A percentile compares a stretch with the other conserved stretches of the same genome.
Conservation (phyloP, 1,139 yeast species). For the Kodamaea arcana region DNA sequence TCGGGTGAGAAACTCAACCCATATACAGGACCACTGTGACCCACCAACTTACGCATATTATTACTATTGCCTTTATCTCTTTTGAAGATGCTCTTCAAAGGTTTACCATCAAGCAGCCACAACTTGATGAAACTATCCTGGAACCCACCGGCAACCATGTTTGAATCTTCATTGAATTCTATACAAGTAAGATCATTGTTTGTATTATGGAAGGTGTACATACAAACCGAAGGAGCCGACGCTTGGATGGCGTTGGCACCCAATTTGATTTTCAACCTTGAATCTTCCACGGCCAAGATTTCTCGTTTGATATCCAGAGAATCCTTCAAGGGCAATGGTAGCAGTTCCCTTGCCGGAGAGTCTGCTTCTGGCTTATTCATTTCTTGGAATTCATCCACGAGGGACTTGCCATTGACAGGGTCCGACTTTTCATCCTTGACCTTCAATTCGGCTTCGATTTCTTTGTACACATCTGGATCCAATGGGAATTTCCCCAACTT, state of each 20-base stretch:
- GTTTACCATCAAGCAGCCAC: slow-evolving; percentile 92
- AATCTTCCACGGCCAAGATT: slow-evolving; percentile 74
- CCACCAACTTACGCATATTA: slow-evolving; percentile 64
- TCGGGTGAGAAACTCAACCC: slow-evolving; percentile 91
- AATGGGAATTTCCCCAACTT: slow-evolving; percentile 79
- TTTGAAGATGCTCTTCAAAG: slow-evolving; percentile 62
- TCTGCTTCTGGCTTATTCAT: slow-evolving; percentile 50
- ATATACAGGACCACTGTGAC: slow-evolving; percentile 94
- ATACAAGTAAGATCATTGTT: slow-evolving; percentile 81
- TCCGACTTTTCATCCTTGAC: slow-evolving; percentile 60
- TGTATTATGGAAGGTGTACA: slow-evolving; percentile 97
- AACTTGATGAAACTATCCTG: slow-evolving; percentile 85
- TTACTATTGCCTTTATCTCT: slow-evolving; percentile 52
- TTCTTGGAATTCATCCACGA: slow-evolving; percentile 47
- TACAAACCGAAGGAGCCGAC: slow-evolving; percentile 88
- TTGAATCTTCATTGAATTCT: slow-evolving; percentile 82
- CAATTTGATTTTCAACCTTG: slow-evolving; percentile 67
- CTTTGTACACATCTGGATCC: slow-evolving; percentile 81
- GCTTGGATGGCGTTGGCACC: slow-evolving; percentile 53
- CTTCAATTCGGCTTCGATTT: slow-evolving; percentile 78
- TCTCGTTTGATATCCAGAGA: slow-evolving; percentile 75
- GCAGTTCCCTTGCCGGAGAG: slow-evolving; percentile 66
- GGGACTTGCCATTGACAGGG: slow-evolving; percentile 36
- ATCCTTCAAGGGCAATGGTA: slow-evolving; percentile 85
- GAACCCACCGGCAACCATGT: slow-evolving; percentile 89